Percentiles rank a stretch among this genome's conserved stretches.
phyloP scores from a whole-genome alignment of 768 basidiomycete species.

The Butyriboletus loyo region DNA sequence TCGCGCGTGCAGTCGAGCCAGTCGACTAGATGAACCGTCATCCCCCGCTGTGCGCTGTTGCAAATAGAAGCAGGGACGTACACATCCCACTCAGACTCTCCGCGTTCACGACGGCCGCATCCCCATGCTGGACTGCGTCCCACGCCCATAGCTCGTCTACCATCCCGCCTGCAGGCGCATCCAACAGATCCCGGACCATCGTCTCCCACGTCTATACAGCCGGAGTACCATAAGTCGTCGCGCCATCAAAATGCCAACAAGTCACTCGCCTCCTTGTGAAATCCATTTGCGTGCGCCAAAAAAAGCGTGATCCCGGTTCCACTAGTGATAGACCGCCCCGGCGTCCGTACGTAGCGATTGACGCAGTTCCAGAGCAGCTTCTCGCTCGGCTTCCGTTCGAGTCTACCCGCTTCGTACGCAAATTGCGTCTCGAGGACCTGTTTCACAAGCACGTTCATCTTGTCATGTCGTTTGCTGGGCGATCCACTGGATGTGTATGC shows the following conservation, averaged over 20 bases:
- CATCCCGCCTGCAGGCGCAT: slow-evolving; percentile 35
- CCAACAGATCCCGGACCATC: slow-evolving; percentile 50
- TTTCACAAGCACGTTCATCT: slow-evolving; percentile 10
- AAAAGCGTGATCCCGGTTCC: slow-evolving; percentile 56
- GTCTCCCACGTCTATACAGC: slow-evolving; percentile 76
- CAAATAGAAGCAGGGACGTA: slow-evolving; percentile 32
- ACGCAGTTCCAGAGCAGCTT: slow-evolving; percentile 63
- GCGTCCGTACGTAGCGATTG: slow-evolving; percentile 57
- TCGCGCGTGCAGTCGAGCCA: slow-evolving; percentile 80
- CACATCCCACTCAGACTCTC: slow-evolving; percentile 55
- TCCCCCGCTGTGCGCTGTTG: no score
- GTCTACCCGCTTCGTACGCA: slow-evolving; percentile 11
- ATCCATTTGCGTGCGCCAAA: slow-evolving; percentile 82
- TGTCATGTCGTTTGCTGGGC: slow-evolving; percentile 8
- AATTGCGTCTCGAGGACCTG: slow-evolving; percentile 19
- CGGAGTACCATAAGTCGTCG: neutral
- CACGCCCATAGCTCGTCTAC: slow-evolving; percentile 79
- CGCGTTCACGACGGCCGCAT: slow-evolving; percentile 71
- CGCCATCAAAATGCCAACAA: neutral
- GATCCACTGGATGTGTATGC: neutral
- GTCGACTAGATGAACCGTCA: slow-evolving; percentile 46
- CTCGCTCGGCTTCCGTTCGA: slow-evolving; percentile 16
- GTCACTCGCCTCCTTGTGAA: slow-evolving; percentile 75
- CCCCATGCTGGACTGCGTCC: slow-evolving; percentile 85
- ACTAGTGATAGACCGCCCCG: neutral